Conservation (phyloP, 1,139 yeast genomes). For the Geotrichum fermentans region DNA sequence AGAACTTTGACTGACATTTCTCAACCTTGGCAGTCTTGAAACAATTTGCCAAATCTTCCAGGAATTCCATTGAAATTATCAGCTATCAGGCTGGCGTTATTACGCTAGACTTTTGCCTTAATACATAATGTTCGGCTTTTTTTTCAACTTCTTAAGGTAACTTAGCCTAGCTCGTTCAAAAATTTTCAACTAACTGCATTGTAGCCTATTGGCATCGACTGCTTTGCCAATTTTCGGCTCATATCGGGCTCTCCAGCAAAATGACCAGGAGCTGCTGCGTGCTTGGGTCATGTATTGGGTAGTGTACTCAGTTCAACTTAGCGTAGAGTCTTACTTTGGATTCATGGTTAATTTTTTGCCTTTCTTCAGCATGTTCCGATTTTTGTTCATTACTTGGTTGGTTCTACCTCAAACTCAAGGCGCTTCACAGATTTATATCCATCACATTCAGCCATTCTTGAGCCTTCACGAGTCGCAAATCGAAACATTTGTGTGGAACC, state of each 20-base stretch:
- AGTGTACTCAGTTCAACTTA: constrained; percentile 43
- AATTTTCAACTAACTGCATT: constrained; percentile 1
- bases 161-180: constrained; percentile 1
- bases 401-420: constrained; percentile 47
- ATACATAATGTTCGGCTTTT: constrained; percentile 26
- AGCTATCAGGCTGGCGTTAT: neutral
- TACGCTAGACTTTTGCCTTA: neutral
- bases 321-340: constrained; percentile 44
- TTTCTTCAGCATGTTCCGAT: constrained; percentile 43
- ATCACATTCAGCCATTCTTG: constrained; percentile 36
- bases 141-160: constrained; percentile 24
- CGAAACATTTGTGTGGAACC: constrained; percentile 27
- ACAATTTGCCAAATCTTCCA: too few relatives aligned
- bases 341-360: constrained; percentile 45
- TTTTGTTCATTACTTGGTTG: constrained; percentile 48
- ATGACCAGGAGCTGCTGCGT: constrained; percentile 45
- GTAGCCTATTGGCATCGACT: constrained; percentile 39
- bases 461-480: constrained; percentile 33
- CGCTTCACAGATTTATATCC: constrained; percentile 35
- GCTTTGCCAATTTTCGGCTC: constrained; percentile 58
- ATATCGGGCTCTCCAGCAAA: constrained; percentile 48
- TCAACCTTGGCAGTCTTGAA: too few relatives aligned
- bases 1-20: too few relatives aligned
- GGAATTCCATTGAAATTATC: too few relatives aligned
- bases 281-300: constrained; percentile 66